phyloP scores from a whole-genome alignment of 2,329 filamentous ascomycete species.

The Pezicula neosporulosa region DNA sequence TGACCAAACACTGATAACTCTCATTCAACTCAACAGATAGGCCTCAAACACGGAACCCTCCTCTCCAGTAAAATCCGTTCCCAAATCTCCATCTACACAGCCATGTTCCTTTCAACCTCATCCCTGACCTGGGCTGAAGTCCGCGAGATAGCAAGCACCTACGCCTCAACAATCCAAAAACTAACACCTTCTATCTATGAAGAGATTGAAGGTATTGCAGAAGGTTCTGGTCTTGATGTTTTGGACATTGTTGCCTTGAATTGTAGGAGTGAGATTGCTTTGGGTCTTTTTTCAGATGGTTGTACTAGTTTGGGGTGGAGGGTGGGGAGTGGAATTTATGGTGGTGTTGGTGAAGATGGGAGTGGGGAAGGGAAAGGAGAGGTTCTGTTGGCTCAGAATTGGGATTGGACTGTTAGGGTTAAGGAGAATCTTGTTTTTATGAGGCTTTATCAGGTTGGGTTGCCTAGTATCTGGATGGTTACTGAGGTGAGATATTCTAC shows the following conservation, averaged over 20 bases:
- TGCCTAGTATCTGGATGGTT: slow-evolving; percentile 16
- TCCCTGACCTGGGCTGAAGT: slow-evolving; percentile 27
- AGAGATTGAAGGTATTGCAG: slow-evolving; percentile 40
- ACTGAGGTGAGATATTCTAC: slow-evolving; percentile 21
- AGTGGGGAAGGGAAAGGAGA: slow-evolving; percentile 1
- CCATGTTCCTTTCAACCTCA: slow-evolving; percentile 28
- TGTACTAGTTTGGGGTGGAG: slow-evolving; percentile 42
- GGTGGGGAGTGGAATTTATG: no score
- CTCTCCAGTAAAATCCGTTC: slow-evolving; percentile 26
- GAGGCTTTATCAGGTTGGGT: slow-evolving; percentile 9
- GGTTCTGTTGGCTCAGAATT: slow-evolving; percentile 20
- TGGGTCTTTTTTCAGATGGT: slow-evolving; percentile 45
- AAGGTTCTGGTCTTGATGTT: slow-evolving; percentile 34
- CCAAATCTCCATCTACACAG: slow-evolving; percentile 31
- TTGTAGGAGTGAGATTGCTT: slow-evolving; percentile 46
- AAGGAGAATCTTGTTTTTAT: slow-evolving; percentile 14
- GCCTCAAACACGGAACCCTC: slow-evolving; percentile 26
- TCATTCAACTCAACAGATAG: slow-evolving; percentile 25
- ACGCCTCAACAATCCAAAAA: slow-evolving; percentile 3
- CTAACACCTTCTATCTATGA: slow-evolving; percentile 17
- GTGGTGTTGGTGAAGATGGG: no score
- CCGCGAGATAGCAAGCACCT: slow-evolving; percentile 6
- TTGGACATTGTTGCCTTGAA: slow-evolving; percentile 46
- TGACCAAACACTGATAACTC: background rate
- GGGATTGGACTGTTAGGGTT: slow-evolving; percentile 20